Evolutionary conservation across 768 basidiomycete genomes (phyloP).

Genomic region (Phanerodontia chrysosporium): DNA sequence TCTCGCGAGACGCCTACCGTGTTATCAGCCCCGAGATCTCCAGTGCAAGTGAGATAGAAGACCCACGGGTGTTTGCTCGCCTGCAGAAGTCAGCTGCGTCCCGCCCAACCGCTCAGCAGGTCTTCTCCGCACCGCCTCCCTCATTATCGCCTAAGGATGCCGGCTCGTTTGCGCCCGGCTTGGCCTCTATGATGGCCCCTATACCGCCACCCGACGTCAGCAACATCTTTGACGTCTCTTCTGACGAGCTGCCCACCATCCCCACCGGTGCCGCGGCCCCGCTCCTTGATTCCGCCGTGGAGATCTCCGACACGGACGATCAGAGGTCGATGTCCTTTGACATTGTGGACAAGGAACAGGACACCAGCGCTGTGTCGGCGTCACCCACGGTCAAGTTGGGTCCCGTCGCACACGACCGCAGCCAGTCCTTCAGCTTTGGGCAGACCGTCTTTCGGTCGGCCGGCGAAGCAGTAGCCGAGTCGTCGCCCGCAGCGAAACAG

Average conservation of each 20-base stretch:
- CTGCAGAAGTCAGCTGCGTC: slow-evolving; percentile 25
- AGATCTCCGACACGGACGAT: slow-evolving; percentile 29
- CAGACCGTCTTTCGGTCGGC: slow-evolving; percentile 60
- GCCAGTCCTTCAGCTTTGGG: slow-evolving; percentile 66
- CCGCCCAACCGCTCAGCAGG: slow-evolving; percentile 43
- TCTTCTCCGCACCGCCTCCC: slow-evolving; percentile 38
- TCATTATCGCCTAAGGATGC: neutral
- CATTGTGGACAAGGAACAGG: slow-evolving; percentile 15
- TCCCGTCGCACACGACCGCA: slow-evolving; percentile 38
- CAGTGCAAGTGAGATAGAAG: slow-evolving; percentile 32
- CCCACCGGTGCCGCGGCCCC: slow-evolving; percentile 25
- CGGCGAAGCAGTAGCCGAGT: slow-evolving; percentile 5
- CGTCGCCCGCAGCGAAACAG: slow-evolving; percentile 24
- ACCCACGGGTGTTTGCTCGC: slow-evolving; percentile 24
- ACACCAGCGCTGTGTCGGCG: neutral
- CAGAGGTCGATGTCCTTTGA: slow-evolving; percentile 19
- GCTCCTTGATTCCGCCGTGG: slow-evolving; percentile 34
- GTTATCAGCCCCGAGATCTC: slow-evolving; percentile 65
- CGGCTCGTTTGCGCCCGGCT: slow-evolving; percentile 16
- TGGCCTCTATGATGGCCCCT: slow-evolving; percentile 32
- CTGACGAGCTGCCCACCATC: slow-evolving; percentile 47
- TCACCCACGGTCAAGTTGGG: slow-evolving; percentile 8
- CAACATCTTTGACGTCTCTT: slow-evolving; percentile 57
- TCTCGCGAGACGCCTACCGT: slow-evolving; percentile 64
- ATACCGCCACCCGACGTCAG: slow-evolving; percentile 41